These are phyloP conservation scores for Dittrichia graveolens DNA, from an alignment of 129 eudicot species.

Conservation along the genomic window DNA sequence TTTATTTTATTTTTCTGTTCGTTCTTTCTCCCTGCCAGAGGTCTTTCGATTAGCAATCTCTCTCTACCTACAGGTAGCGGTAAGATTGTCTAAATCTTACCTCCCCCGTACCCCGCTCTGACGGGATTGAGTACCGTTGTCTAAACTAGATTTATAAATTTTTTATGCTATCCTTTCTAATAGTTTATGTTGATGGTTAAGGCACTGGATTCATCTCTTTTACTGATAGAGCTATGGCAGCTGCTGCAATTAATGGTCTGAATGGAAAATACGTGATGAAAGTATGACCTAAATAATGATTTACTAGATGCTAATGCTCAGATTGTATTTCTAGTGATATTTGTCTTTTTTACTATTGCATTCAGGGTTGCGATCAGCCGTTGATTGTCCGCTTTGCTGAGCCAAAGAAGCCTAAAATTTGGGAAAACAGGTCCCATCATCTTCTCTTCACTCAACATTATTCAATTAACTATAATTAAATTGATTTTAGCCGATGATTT, in stretches of 20 bases:
- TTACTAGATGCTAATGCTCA: slow-evolving; percentile 6
- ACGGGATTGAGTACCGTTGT: neutral
- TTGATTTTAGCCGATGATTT: no score
- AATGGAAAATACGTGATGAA: slow-evolving; percentile 70
- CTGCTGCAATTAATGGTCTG: slow-evolving; percentile 77
- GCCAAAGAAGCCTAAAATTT: slow-evolving; percentile 83
- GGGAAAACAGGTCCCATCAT: slow-evolving; percentile 62
- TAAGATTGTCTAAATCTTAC: no score
- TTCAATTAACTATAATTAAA: slow-evolving; percentile 12
- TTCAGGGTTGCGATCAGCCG: slow-evolving; percentile 85
- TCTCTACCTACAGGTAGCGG: no score
- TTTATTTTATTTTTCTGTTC: no score
- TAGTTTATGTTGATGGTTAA: slow-evolving; percentile 41
- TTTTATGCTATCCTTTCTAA: slow-evolving; percentile 13
- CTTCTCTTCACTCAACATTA: slow-evolving; percentile 12
- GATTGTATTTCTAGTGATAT: slow-evolving; percentile 15
- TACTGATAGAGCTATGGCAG: slow-evolving; percentile 76
- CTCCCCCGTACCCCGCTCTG: no score
- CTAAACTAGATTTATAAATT: neutral
- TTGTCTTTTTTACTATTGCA: slow-evolving; percentile 6
- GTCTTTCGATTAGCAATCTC: no score
- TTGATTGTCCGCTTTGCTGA: slow-evolving; percentile 83
- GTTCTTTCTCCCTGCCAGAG: no score
- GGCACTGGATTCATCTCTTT: slow-evolving; percentile 83
- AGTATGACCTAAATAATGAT: slow-evolving; percentile 47